Percentiles rank a stretch among this genome's conserved stretches.
Conservation (phyloP, 768 basidiomycete genomes). For the Rhodotorula paludigena region DNA sequence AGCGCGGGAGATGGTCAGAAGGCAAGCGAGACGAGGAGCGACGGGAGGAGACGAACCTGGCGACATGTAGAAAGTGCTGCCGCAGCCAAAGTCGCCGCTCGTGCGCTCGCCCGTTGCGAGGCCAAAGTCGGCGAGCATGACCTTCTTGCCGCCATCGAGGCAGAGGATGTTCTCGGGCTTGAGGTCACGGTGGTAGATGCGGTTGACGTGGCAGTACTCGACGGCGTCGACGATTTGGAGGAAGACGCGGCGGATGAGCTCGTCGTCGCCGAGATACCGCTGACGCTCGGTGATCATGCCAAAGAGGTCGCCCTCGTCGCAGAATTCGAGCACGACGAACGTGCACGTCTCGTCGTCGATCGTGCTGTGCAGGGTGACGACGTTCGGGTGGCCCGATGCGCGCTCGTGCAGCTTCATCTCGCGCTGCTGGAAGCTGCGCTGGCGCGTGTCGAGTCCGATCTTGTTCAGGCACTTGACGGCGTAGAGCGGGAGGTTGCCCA, state of each 20-base stretch:
- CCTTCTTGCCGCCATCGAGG: slow-evolving; percentile 58
- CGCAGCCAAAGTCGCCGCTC: slow-evolving; percentile 85
- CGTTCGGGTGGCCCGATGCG: slow-evolving; percentile 52
- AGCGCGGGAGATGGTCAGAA: slow-evolving; percentile 21
- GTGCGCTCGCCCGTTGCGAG: slow-evolving; percentile 78
- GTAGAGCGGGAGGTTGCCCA: slow-evolving; percentile 53
- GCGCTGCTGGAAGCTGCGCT: slow-evolving; percentile 64
- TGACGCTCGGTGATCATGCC: slow-evolving; percentile 64
- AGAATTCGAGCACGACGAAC: slow-evolving; percentile 87
- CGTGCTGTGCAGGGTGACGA: slow-evolving; percentile 65
- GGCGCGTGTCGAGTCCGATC: slow-evolving; percentile 54
- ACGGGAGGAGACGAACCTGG: slow-evolving; percentile 54
- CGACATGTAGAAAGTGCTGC: slow-evolving; percentile 98
- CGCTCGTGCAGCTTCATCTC: slow-evolving; percentile 59
- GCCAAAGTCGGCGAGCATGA: slow-evolving; percentile 92
- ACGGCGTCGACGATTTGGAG: slow-evolving; percentile 89
- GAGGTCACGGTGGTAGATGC: slow-evolving; percentile 92
- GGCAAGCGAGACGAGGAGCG: slow-evolving; percentile 30
- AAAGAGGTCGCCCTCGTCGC: slow-evolving; percentile 83
- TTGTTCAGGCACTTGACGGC: slow-evolving; percentile 85
- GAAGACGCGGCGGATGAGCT: slow-evolving; percentile 81
- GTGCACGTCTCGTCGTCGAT: slow-evolving; percentile 60
- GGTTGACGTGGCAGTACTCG: slow-evolving; percentile 81
- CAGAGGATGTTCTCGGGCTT: slow-evolving; percentile 94
- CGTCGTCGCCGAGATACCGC: slow-evolving; percentile 62